These are phyloP conservation scores for Claviceps maximensis DNA, from an alignment of 2,329 filamentous ascomycete genomes.

Conservation along the genomic window DNA sequence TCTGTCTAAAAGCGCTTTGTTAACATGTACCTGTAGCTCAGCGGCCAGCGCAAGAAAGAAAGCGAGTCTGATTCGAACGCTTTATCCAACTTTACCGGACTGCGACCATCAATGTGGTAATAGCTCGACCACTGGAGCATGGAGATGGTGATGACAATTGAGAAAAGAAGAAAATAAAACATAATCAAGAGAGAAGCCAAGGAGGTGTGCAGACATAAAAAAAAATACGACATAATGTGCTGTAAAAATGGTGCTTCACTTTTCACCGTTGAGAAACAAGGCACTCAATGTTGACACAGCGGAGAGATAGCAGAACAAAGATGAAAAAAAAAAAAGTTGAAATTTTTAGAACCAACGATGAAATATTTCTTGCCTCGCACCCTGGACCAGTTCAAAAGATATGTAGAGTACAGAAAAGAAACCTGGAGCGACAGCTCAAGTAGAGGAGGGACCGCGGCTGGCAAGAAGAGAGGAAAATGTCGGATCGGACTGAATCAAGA, in stretches of 20 bases:
- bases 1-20: neutral
- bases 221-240: neutral
- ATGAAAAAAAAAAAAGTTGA: neutral
- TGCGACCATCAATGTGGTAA: constrained; percentile 16
- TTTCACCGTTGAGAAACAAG: too few species aligned
- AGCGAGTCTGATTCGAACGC: constrained; percentile 37
- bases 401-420: neutral
- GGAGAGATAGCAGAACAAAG: neutral
- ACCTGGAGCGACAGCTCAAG: neutral
- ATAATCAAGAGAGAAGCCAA: neutral
- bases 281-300: neutral
- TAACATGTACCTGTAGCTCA: constrained; percentile 32
- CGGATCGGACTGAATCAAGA: neutral
- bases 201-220: neutral
- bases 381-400: neutral
- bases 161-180: neutral
- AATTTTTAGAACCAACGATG: neutral
- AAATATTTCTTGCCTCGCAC: neutral
- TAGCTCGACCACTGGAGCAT: neutral
- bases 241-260: neutral
- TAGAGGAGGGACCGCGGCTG: neutral
- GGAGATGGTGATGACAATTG: neutral
- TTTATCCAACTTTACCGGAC: constrained; percentile 42
- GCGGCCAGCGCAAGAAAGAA: constrained; percentile 60
- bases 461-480: neutral